A percentile compares a stretch with the other conserved stretches of the same genome.
These are phyloP conservation scores for Pichia norvegensis DNA, from an alignment of 1,139 yeast genomes.

Conservation along the genomic window DNA sequence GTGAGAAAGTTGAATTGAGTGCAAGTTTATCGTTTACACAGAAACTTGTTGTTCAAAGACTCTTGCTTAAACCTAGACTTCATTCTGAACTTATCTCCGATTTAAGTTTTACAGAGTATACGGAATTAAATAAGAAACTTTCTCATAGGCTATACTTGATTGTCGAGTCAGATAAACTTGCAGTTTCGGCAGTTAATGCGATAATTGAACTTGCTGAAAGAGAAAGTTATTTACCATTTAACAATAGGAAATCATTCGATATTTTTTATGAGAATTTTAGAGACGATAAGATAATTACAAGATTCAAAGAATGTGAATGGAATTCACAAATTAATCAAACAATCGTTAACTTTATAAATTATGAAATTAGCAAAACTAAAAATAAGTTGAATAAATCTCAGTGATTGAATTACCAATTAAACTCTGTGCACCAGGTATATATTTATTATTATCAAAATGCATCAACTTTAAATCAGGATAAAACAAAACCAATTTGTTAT, in stretches of 20 bases:
- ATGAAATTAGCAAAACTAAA: conserved; percentile 10
- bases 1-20: background rate
- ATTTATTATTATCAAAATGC: conserved; percentile 10
- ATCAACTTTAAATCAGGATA: conserved; percentile 22
- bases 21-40: conserved; percentile 16
- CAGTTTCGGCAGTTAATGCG: conserved; percentile 10
- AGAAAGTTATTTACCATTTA: conserved; percentile 9
- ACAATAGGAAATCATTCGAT: conserved; percentile 12
- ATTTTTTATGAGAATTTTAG: background rate
- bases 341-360: conserved; percentile 6
- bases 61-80: conserved; percentile 23
- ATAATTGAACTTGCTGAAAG: conserved; percentile 17
- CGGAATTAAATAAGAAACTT: conserved; percentile 23
- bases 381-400: conserved; percentile 20
- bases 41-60: conserved; percentile 26
- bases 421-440: conserved; percentile 8
- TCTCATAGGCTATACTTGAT: conserved; percentile 22
- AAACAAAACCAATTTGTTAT: conserved; percentile 19
- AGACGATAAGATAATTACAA: conserved; percentile 6
- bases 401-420: conserved; percentile 17
- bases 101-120: conserved; percentile 18
- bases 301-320: conserved; percentile 10
- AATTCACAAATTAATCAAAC: background rate
- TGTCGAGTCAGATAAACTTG: conserved; percentile 7
- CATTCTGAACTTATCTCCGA: conserved; percentile 13